Base-by-base conservation (phyloP, 1,284 basidiomycete species). In the Kalmanozyma brasiliensis region DNA sequence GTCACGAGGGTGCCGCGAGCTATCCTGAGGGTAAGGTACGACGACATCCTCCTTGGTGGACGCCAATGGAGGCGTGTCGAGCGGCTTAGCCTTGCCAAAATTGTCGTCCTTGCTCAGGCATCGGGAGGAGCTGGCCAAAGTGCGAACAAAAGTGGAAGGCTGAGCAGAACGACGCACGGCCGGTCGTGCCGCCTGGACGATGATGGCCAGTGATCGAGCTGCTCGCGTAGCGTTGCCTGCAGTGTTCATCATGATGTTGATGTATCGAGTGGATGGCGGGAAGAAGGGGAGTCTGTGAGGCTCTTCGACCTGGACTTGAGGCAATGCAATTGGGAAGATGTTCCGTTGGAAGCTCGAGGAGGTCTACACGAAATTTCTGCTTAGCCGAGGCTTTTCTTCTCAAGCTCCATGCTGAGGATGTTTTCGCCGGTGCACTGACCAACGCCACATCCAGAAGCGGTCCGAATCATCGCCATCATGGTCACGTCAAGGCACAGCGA, bases 1-100 rank as follows among this genome's bases (percentile, higher is more conserved):
- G 40, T 73, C 63, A 16, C 55, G 52, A 17, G 65, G 65, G 33
- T 68, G 52, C 38, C 73, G 63, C 40, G 66, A 64, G 45, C 59
- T 42, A 17, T 71, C 61, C 22, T 63, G 48, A 3, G 63, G 68
- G 34, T 71, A 71, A 1, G 68, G 63, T 0, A 66, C 53, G 2
- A 59, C 46, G 1, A 71, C 59, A 11, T 66, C 63, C 42, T 71
- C 68, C 32, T 56, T 40, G 47, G 63, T 71, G 2, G 53, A 53
- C 8, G 68, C 68, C 6, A 66, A 56, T 0, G 68, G 68, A 22
- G 57, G 40, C 4, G 44, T 38, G 17, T 55, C 43, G 26, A 64
- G 45, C 14, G 51, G 51, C 32, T 53, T 57, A 22, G 55, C 55
- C 62, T 51, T 57, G 61, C 61, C 61, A 32, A 23, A 44, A 17